phyloP scores from a whole-genome alignment of 140 eudicot genomes.

The Ambrosia hybrid region DNA sequence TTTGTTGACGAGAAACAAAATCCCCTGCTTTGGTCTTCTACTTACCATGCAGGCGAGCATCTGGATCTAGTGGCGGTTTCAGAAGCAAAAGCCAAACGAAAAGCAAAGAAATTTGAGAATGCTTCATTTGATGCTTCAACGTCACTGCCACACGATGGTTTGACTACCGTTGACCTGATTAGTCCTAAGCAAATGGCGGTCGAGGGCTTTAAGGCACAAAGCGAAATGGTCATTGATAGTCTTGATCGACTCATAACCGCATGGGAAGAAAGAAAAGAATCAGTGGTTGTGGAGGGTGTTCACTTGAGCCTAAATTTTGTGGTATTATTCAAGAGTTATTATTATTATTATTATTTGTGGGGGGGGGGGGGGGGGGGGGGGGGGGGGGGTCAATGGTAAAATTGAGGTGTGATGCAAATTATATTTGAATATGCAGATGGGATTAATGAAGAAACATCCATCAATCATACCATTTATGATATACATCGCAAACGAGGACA shows the following conservation, averaged over 20 bases:
- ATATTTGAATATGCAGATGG: slow-evolving; percentile 45
- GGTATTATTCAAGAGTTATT: slow-evolving; percentile 32
- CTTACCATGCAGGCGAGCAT: slow-evolving; percentile 86
- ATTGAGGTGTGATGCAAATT: too few species aligned
- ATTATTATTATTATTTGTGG: too few species aligned
- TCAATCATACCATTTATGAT: slow-evolving; percentile 69
- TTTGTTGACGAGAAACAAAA: too few species aligned
- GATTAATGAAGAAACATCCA: slow-evolving; percentile 96
- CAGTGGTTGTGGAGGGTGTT: slow-evolving; percentile 93
- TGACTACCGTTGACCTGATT: slow-evolving; percentile 46
- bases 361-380: too few species aligned
- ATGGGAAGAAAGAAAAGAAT: slow-evolving; percentile 88
- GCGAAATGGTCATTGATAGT: slow-evolving; percentile 92
- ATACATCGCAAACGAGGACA: slow-evolving; percentile 76
- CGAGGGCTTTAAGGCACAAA: slow-evolving; percentile 93
- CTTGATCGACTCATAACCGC: slow-evolving; percentile 83
- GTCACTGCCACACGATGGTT: slow-evolving; percentile 34
- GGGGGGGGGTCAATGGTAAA: too few species aligned
- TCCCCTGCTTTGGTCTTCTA: slow-evolving; percentile 75
- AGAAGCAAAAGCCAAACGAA: slow-evolving; percentile 71
- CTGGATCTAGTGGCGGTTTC: slow-evolving; percentile 90
- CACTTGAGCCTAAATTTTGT: slow-evolving; percentile 95
- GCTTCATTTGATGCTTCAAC: slow-evolving; percentile 38
- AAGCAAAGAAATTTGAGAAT: slow-evolving; percentile 52
- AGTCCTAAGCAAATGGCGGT: slow-evolving; percentile 86